These are phyloP conservation scores for Ustulina deusta DNA, from an alignment of 2,329 filamentous ascomycete species.

Conservation along the genomic window DNA sequence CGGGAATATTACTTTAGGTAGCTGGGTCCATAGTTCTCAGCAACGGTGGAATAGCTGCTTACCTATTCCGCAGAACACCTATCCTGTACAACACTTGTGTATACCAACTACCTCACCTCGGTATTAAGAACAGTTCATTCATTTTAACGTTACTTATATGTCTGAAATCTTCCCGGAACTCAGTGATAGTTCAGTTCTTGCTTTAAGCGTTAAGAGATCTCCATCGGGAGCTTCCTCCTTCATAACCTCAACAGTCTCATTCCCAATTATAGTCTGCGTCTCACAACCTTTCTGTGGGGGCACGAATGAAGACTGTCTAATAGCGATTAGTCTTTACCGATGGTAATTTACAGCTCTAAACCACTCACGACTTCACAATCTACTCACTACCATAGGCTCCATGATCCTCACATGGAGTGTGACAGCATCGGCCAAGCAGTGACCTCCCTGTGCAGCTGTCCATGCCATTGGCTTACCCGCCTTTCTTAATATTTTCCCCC, in stretches of 20 bases:
- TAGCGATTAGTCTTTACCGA: neutral
- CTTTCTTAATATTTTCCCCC: too few relatives aligned
- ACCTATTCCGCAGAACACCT: too few relatives aligned
- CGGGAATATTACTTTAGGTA: too few relatives aligned
- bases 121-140: too few relatives aligned
- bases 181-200: too few relatives aligned
- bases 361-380: neutral
- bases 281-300: too few relatives aligned
- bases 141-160: too few relatives aligned
- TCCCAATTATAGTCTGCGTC: neutral
- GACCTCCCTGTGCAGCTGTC: neutral
- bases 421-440: neutral
- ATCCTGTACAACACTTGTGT: too few relatives aligned
- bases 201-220: neutral
- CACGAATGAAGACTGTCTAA: neutral
- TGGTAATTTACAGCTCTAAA: neutral
- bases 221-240: neutral
- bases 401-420: neutral
- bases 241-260: neutral
- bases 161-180: too few relatives aligned
- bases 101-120: too few relatives aligned
- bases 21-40: too few relatives aligned
- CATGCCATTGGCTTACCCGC: neutral
- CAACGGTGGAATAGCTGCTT: too few relatives aligned
- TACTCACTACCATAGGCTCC: neutral